A percentile compares a stretch with the other conserved stretches of the same genome.
These are phyloP conservation scores for Sugiyamaella floridensis DNA, from an alignment of 805 yeast species.

Conservation along the genomic window DNA sequence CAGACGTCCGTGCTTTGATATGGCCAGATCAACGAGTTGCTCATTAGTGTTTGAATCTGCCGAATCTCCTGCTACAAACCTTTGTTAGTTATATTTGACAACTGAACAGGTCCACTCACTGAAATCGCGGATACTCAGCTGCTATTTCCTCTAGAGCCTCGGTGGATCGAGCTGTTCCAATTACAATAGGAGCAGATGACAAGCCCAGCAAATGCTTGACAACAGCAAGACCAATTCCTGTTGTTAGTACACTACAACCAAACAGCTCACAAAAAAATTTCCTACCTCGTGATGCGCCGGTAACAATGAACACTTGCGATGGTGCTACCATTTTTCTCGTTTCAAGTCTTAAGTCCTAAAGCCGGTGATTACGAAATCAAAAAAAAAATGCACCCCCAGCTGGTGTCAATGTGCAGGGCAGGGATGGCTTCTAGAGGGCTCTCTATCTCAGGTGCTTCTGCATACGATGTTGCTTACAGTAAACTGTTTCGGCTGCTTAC, in stretches of 20 bases:
- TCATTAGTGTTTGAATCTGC: conserved; percentile 33
- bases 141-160: conserved; percentile 40
- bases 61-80: conserved; percentile 47
- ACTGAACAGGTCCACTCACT: conserved; percentile 5
- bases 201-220: conserved; percentile 45
- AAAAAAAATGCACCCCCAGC: no score
- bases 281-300: conserved; percentile 34
- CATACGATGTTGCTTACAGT: no score
- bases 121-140: conserved; percentile 28
- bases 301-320: conserved; percentile 25
- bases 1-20: conserved; percentile 42
- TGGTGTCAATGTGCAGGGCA: no score
- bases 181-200: conserved; percentile 35
- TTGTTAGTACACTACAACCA: neutral
- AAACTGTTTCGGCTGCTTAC: no score
- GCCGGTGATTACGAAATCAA: no score
- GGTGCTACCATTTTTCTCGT: neutral
- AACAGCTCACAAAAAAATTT: neutral
- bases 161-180: conserved; percentile 68
- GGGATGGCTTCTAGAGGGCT: no score
- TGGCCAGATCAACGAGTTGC: conserved; percentile 38
- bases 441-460: no score
- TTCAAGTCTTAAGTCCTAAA: no score
- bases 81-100: conserved; percentile 10
- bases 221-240: conserved; percentile 77